Evolutionary conservation across 2,329 filamentous ascomycete genomes (phyloP).

Genomic region (Neoscytalidium dimidiatum): DNA sequence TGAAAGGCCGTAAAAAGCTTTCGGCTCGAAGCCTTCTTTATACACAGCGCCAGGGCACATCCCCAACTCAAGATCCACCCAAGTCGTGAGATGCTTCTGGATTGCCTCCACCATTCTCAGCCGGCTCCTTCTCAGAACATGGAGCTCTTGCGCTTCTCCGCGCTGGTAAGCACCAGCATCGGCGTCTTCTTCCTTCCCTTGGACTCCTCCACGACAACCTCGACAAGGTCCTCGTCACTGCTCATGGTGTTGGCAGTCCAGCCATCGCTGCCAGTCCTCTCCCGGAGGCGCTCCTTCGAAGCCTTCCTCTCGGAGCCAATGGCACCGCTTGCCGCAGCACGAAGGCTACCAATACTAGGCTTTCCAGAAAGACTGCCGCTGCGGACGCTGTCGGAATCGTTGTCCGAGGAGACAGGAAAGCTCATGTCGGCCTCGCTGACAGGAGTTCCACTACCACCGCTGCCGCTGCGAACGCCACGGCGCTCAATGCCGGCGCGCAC

Average conservation of each 20-base stretch:
- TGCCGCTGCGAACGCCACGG: constrained; percentile 68
- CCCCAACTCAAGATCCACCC: constrained; percentile 24
- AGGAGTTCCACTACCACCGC: constrained; percentile 78
- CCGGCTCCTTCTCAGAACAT: constrained; percentile 50
- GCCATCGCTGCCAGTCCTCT: constrained; percentile 31
- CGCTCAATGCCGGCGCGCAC: constrained; percentile 87
- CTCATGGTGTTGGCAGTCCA: constrained; percentile 65
- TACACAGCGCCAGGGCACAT: constrained; percentile 33
- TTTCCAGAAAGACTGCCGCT: constrained; percentile 81
- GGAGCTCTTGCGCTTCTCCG: constrained; percentile 84
- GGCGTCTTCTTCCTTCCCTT: constrained; percentile 77
- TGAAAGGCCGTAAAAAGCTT: constrained; percentile 38
- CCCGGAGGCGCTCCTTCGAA: constrained; percentile 39
- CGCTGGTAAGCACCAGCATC: constrained; percentile 82
- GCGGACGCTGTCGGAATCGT: constrained; percentile 62
- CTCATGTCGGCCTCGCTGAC: constrained; percentile 77
- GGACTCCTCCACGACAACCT: constrained; percentile 55
- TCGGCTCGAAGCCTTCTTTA: constrained; percentile 32
- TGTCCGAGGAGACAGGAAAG: constrained; percentile 69
- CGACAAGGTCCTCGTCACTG: constrained; percentile 62
- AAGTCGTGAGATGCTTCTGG: constrained; percentile 22
- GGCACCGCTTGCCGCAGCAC: constrained; percentile 76
- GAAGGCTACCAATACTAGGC: constrained; percentile 71
- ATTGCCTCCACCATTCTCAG: constrained; percentile 22
- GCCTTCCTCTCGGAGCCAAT: constrained; percentile 84